Base-by-base conservation (phyloP, 495 filamentous ascomycete species). In the Chaetomium tenue region DNA sequence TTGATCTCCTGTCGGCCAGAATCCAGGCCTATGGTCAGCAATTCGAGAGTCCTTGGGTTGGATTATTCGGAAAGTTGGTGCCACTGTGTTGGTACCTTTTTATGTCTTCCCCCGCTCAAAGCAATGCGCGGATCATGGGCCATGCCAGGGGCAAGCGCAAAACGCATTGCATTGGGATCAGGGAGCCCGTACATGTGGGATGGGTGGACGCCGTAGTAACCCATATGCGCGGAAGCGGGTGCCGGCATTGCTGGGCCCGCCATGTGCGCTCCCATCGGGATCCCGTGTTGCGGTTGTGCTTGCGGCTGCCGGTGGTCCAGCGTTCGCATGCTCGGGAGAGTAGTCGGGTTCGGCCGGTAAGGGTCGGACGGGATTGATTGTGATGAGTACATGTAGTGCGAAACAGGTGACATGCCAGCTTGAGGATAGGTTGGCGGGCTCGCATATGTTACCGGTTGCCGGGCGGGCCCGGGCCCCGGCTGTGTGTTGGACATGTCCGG, bases 61-160 rank as follows among this genome's bases (percentile, higher is more conserved):
- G 52, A 3, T 20, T 13, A 55, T 20, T 12, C 55, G 54, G 55
- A 53, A 61, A 18, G 16, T 37, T 8, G 48, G 37, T 63, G 64
- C 51, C 33, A 61, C 48, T 63, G 61, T 63, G 47, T 51, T 64
- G 68, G 65, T 81, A 85, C 83, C 80, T 98, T 97, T 81, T 97
- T 98, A 77, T 95, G 91, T 66, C 92, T 84, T 40, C 89, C 89
- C 58, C 90, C 87, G 33, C 88, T 88, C 77, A 96, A 80, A 68
- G 91, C 86, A 53, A 77, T 75, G 39, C 88, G 86, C 65, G 84
- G 80, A 69, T 85, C 87, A 61, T 79, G 78, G 20, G 66, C 67
- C 58, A 83, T 79, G 42, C 70, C 70, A 12, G 83, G 83, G 53
- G 65, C 44, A 52, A 88, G 76, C 40, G 81, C 80, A 71, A 86